phyloP scores from a whole-genome alignment of 257 asterid species.

The Fraxinus excelsior region DNA sequence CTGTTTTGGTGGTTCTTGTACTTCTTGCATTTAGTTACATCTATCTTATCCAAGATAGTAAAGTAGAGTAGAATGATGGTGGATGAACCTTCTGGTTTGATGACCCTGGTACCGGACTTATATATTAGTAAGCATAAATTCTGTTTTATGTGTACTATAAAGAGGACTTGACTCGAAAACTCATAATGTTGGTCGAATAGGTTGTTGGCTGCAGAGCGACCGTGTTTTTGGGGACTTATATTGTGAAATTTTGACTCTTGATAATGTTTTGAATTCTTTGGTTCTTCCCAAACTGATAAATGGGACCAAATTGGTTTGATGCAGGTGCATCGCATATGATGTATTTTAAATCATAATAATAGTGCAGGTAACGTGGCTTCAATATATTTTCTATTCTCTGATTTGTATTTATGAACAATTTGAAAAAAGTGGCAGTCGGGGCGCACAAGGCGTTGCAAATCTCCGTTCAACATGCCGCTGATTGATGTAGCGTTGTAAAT shows the following conservation, averaged over 20 bases:
- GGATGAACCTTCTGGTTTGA: no score
- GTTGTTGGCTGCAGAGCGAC: constrained; percentile 31
- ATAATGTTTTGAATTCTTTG: neutral
- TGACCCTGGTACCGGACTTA: neutral
- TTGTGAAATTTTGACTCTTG: constrained; percentile 18
- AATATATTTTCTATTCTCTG: no score
- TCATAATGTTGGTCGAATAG: constrained; percentile 33
- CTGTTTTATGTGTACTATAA: constrained; percentile 22
- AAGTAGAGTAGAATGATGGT: constrained; percentile 15
- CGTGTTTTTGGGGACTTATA: constrained; percentile 23
- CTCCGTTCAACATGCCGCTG: no score
- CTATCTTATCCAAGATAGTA: constrained; percentile 40
- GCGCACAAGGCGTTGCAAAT: no score
- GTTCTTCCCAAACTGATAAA: neutral
- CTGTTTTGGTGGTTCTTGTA: constrained; percentile 45
- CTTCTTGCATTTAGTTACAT: constrained; percentile 49
- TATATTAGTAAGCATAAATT: constrained; percentile 25
- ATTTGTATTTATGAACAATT: no score
- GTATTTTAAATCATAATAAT: no score
- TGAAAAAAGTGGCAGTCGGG: no score
- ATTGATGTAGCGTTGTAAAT: no score
- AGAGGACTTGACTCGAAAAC: constrained; percentile 32
- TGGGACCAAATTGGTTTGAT: no score
- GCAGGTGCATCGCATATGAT: no score
- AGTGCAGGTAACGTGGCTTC: no score